Conservation (phyloP, 108 stramenopile genomes). For the Nitzschia putrida region DNA sequence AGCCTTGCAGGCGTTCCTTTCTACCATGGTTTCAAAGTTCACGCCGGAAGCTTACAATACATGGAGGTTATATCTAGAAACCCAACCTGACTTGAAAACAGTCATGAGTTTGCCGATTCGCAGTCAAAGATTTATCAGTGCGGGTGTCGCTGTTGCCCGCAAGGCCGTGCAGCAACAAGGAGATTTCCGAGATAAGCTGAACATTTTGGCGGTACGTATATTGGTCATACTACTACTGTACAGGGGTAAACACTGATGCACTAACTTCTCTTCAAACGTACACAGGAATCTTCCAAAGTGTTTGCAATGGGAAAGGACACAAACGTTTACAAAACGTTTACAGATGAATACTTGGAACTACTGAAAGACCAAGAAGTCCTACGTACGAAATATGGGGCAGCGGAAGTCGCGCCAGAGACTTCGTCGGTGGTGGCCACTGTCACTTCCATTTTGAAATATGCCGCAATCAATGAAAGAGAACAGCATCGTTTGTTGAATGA, state of each 20-base stretch:
- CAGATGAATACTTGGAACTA: slow-evolving; percentile 77
- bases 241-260: too few relatives aligned
- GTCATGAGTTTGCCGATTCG: slow-evolving; percentile 57
- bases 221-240: background rate
- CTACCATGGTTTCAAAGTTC: slow-evolving; percentile 68
- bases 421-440: slow-evolving; percentile 74
- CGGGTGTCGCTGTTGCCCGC: slow-evolving; percentile 61
- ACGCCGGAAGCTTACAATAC: slow-evolving; percentile 73
- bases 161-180: slow-evolving; percentile 46
- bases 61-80: slow-evolving; percentile 47
- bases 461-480: slow-evolving; percentile 64
- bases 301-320: slow-evolving; percentile 79
- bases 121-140: slow-evolving; percentile 59
- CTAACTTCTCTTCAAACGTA: too few relatives aligned
- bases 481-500: slow-evolving; percentile 68
- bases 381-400: slow-evolving; percentile 54
- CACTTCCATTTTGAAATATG: slow-evolving; percentile 61
- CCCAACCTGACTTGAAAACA: slow-evolving; percentile 53
- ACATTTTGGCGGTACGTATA: slow-evolving; percentile 39
- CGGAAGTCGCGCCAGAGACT: slow-evolving; percentile 65
- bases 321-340: slow-evolving; percentile 70
- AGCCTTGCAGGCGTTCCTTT: slow-evolving; percentile 47
- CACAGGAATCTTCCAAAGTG: slow-evolving; percentile 70
- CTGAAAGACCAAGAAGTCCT: slow-evolving; percentile 75
- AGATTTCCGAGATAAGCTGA: slow-evolving; percentile 43